Percentiles rank a stretch among this genome's conserved stretches.
These are phyloP conservation scores for Penicillium sp. DNA, from an alignment of 2,329 filamentous ascomycete genomes.

Conservation along the genomic window DNA sequence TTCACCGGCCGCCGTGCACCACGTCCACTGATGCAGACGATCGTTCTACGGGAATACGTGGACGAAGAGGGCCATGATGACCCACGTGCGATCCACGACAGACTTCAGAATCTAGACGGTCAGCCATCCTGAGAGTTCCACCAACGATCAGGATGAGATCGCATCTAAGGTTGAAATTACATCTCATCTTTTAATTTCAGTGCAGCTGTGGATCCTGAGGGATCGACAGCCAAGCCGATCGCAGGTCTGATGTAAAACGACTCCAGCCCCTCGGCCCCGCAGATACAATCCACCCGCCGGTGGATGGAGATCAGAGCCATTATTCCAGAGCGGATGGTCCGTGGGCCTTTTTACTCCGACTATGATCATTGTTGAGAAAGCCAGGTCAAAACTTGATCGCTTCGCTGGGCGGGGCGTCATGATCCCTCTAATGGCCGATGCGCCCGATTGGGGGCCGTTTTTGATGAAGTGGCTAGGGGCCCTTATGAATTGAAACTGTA, in stretches of 20 bases:
- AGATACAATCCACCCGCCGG: not conserved
- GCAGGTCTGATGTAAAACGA: not conserved
- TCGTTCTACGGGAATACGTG: conserved; percentile 37
- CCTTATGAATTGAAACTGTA: not conserved
- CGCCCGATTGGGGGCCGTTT: not conserved
- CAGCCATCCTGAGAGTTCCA: conserved; percentile 27
- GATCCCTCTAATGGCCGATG: not conserved
- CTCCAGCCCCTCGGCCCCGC: not conserved
- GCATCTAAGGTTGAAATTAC: not conserved
- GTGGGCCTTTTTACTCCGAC: not conserved
- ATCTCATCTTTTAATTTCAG: not conserved
- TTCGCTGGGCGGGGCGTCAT: not conserved
- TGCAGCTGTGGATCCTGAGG: not conserved
- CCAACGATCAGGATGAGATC: not conserved
- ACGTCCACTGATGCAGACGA: conserved; percentile 37
- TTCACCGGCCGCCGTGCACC: conserved; percentile 42
- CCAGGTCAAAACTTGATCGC: not conserved
- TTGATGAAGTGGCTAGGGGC: not conserved
- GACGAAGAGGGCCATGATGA: conserved; percentile 36
- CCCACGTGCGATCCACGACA: conserved; percentile 28
- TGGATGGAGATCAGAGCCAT: not conserved
- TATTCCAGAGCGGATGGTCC: not conserved
- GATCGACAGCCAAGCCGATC: conserved; percentile 4
- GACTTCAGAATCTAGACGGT: conserved; percentile 34
- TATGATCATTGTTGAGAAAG: not conserved